A percentile compares a stretch with the other conserved stretches of the same genome.
Evolutionary conservation across 1,284 basidiomycete species (phyloP).

Genomic region (Heterobasidion occidentale): DNA sequence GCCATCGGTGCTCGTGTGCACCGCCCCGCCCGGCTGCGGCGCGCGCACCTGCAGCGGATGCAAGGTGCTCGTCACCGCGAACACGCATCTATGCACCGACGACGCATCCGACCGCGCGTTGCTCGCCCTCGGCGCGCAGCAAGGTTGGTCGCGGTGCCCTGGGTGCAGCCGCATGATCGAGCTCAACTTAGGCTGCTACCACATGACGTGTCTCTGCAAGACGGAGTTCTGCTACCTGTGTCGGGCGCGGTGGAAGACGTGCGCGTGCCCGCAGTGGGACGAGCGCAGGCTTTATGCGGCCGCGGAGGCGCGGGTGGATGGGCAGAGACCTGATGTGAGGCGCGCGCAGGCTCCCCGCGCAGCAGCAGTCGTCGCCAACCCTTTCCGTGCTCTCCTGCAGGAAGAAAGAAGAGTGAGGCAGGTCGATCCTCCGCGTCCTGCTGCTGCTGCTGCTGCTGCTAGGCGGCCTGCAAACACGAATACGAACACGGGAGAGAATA

Average conservation of each 20-base stretch:
- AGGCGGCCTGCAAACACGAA: not conserved
- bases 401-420: not conserved
- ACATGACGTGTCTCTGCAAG: conserved; percentile 38
- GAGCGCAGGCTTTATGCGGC: conserved; percentile 24
- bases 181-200: conserved; percentile 32
- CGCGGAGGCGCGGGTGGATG: conserved; percentile 21
- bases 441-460: not conserved
- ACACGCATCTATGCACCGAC: not conserved
- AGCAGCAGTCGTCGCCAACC: not conserved
- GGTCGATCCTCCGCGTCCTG: not conserved
- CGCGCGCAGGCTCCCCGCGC: no score
- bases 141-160: conserved; percentile 32
- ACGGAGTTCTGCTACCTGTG: conserved; percentile 40
- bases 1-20: not conserved
- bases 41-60: conserved; percentile 17
- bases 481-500: not conserved
- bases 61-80: not conserved
- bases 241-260: conserved; percentile 31
- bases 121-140: conserved; percentile 22
- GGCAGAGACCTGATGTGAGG: not conserved
- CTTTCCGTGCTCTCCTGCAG: not conserved
- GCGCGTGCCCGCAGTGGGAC: conserved; percentile 35
- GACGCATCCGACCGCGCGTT: conserved; percentile 15
- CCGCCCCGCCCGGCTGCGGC: not conserved
- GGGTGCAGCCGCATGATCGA: conserved; percentile 34